Base-by-base conservation (phyloP, 192 early-diverging fungal species). In the Lunasporangiospora selenospora region DNA sequence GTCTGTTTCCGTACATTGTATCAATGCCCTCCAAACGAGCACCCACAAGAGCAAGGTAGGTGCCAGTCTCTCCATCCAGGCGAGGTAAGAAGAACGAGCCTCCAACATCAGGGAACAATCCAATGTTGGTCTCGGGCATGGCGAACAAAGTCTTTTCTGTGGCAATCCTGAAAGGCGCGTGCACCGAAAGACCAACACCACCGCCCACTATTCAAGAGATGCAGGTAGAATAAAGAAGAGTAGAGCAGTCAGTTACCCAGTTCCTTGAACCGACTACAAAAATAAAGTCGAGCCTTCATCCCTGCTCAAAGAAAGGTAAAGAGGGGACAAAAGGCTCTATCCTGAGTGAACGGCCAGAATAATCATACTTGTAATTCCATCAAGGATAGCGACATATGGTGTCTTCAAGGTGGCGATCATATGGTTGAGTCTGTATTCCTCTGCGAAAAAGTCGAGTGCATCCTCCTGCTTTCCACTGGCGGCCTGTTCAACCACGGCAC, bases 91-190 rank as follows among this genome's bases (percentile, higher is more conserved):
- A 99, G 83, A 97, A 98, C 13, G 89, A 87, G 6, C 92, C 95
- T 23, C 96, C 96, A 0, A 98, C 96, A 66, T 98, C 98, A 12
- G 98, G 98, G 67, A 98, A 95, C 36, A 98, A 84, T 13, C 98
- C 98, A 58, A 99, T 99, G 52, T 83, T 85, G 4, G 95, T 94
- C 75, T 99, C 98, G 6, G 98, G 96, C 95, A 99, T 99, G 36
- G 96, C 90, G 77, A 98, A 96, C 53, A 96, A 59, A 2, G 98
- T 94, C 18, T 91, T 87, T 79, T 99, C 96, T 31, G 94, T 98
- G 6, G 95, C 98, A 45, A 99, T 90, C 27, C 98, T 83, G 85
- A 99, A 98, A 21, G 95, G 89, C 6, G 90, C 94, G 75, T 98
- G 96, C 23, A 98, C 90, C 27, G 95, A 95, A 16, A 99, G 75